Base-by-base conservation (phyloP, 2,329 filamentous ascomycete genomes). In the Penicillium olsonii region DNA sequence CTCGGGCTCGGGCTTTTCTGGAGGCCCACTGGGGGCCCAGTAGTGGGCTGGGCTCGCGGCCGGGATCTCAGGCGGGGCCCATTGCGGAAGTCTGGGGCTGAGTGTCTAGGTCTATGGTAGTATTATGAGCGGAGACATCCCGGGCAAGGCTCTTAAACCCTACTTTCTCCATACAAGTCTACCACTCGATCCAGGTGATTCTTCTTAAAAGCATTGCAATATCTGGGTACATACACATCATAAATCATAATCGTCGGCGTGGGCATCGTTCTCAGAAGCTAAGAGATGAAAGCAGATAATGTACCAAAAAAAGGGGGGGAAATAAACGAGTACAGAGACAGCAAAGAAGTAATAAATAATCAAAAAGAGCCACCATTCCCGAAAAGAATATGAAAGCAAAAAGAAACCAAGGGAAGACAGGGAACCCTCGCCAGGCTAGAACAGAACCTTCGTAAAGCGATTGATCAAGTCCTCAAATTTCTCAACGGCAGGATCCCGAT, bases 391-490 rank as follows among this genome's bases (percentile, higher is more conserved):
- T 14, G n/a, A n/a, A n/a, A n/a, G n/a, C 11, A 46, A 42, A 24
- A 37, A 33, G 5, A 44, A 26, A 27, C 12, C n/a, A 43, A 45
- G n/a, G 29, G 29, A 3, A n/a, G 12, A 4, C 22, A 31, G 4
- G 12, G n/a, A 31, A 15, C 3, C 26, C 45, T 47, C 39, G n/a
- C 33, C 33, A 29, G 24, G 44, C 56, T 52, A 67, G 27, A 55
- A 54, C 40, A 67, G 57, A 15, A 60, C 56, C 27, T 52, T 52
- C 27, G 52, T 58, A 22, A 71, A 61, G 6, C 65, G 66, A 26
- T 59, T 59, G 10, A 76, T 49, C 6, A 75, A 57, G 14, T 68
- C 57, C 24, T 73, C 67, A 5, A 75, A 42, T 26, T 57, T 63
- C 35, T 68, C 68, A 7, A 63, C 64, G 11, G 74, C 55, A 10